Base-by-base conservation (phyloP, 2,329 filamentous ascomycete species). In the Grosmannia penicillata region DNA sequence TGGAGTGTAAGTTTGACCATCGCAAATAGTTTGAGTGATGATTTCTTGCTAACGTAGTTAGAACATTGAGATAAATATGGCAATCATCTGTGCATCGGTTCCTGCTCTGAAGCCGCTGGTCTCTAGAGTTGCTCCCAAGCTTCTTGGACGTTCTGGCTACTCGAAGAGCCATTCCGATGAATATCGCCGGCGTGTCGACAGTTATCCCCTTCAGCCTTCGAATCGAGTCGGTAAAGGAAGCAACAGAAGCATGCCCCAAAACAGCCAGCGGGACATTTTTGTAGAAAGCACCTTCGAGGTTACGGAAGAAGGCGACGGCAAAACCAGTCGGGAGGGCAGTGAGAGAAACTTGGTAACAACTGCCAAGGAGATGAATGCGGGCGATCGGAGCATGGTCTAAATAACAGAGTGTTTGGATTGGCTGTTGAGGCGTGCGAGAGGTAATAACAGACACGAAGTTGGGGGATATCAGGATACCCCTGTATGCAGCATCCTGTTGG, bases 51-150 rank as follows among this genome's bases (percentile, higher is more conserved):
- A 25, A n/a, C 3, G 6, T 17, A 3, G 14, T 3, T 10, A 37
- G 36, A 37, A 37, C 14, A 37, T 37, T 10, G 36, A 37, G 11
- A 37, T 37, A 19, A 37, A 37, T n/a, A 31, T 37, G 36, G 36
- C 36, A 19, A 37, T 37, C n/a, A 37, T 37, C 21, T 37, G 36
- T 18, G 19, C 18, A 9, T 30, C 27, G 6, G 27, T 37, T 0
- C 36, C 36, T 8, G 36, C 36, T 15, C 26, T 37, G n/a, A 30
- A 31, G 19, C 36, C 36, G 4, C 27, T 37, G 8, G 28, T 31
- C 4, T 37, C 36, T 14, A n/a, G 15, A 4, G 8, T 37, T 14
- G 30, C 25, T 15, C 36, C 36, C 27, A 37, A 37, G 36, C 36
- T 37, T 9, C 36, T 37, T 11, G 36, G 36, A 3, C 9, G 3